Evolutionary conservation across 192 early-diverging fungal genomes (phyloP), one percentile per base, ranked within the genome.

Genomic region (Podila clonocystis): DNA sequence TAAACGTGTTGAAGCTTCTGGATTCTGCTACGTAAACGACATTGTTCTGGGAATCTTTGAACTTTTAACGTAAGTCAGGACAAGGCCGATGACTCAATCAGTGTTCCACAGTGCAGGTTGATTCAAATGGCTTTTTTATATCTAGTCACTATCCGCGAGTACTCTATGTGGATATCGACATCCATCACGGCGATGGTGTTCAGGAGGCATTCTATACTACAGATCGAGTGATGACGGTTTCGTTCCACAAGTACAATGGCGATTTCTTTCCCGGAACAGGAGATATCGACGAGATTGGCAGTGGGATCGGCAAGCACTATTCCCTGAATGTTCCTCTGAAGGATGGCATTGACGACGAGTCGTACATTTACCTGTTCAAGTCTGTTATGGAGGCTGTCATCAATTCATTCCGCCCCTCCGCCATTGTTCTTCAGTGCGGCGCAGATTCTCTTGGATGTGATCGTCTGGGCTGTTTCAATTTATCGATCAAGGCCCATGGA

Each of bases 1-100:
- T 24, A 93, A 94, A 65, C 91, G 94, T 38, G 82, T 74, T 63
- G 94, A 95, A 65, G 98, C 98, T 2, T 91, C 93, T 52, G 98
- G 98, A 5, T 99, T 99, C 78, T 99, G 98, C 79, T 99, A 97
- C 77, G 94, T 99, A 15, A 99, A 99, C 76, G 98, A 99, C 73
- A 96, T 98, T 73, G 97, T 98, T 5, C 85, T 99, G 4, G 97
- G 94, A 7, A 98, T 96, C 36, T 89, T 98, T 49, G 92, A 93
- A 64, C 87, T 99, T 33, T 85, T 97, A 31, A 88, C 88, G 91
- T 93, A 76, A 63, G 73, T 62, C 17, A 34, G 20, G 6, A 50
- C 55, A 50, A 13, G 12, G 12, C 24, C 9, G 12, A 41, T 30
- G 13, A 24, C 12, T 26, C 41, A 15, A 17, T 45, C 41, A 45